Base-by-base conservation (phyloP, 2,329 filamentous ascomycete species). In the Shiraia bambusicola region DNA sequence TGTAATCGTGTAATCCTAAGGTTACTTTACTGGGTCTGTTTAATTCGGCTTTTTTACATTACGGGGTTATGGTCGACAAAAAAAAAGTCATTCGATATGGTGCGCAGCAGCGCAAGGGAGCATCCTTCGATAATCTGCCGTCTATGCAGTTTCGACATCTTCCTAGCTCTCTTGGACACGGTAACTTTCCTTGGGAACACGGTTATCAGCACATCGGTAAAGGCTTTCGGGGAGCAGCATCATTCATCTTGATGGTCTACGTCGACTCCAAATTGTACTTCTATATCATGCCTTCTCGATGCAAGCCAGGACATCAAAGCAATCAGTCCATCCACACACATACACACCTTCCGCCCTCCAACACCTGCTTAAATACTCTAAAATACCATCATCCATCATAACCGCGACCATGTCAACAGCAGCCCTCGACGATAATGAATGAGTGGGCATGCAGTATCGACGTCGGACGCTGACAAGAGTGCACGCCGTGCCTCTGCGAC, bases 261-360 rank as follows among this genome's bases (percentile, higher is more conserved):
- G 47, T 63, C 66, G 65, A 59, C 67, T 63, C 58, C 59, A 68
- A 69, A 66, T 69, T 70, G 67, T 70, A 70, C 66, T 69, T 67
- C 63, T 69, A 69, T 66, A 58, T 63, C 54, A 59, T 63, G 57
- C 58, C 61, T 52, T 58, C 60, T 54, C 62, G 63, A 65, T 66
- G 58, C 58, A 56, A 50, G n/a, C 58, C 55, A 52, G 63, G 62
- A 60, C 61, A 49, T 64, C 58, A 62, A 60, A 22, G 58, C 58
- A 62, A 61, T 60, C 61, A 65, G 56, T 64, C 56, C 51, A n/a
- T n/a, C n/a, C n/a, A n/a, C n/a, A 59, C 65, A 66, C 51, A 22
- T 8, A 22, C 4, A 22, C 55, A 61, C 50, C 50, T 56, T 48
- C 57, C 63, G 52, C 64, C 58, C 60, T 54, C 52, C 48, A 62